phyloP scores from a whole-genome alignment of 768 basidiomycete species.

The Gymnopilus dilepis region DNA sequence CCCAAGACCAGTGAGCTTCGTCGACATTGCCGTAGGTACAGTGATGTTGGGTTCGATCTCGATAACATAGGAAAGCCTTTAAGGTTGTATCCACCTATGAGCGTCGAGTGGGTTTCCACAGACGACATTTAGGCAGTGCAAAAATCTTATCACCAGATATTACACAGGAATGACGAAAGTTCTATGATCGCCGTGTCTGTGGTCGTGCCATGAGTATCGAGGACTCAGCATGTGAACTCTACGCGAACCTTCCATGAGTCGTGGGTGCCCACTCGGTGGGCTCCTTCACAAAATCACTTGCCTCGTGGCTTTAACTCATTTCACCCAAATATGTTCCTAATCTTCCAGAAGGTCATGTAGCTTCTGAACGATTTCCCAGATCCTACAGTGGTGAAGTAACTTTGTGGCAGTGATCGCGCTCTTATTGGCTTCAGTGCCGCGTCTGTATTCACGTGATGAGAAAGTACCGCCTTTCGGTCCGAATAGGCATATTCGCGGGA shows the following conservation, averaged over 20 bases:
- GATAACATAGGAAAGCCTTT: no score
- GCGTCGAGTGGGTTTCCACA: neutral
- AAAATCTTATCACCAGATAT: neutral
- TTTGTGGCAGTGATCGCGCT: neutral
- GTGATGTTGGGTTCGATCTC: no score
- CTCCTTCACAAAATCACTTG: neutral
- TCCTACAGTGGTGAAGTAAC: neutral
- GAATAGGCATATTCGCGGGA: conserved; percentile 4
- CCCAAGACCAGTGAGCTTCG: no score
- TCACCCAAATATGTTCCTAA: neutral
- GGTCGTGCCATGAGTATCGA: neutral
- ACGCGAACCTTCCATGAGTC: neutral
- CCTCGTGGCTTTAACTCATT: neutral
- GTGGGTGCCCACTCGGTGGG: no score
- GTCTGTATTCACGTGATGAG: neutral
- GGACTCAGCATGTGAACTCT: neutral
- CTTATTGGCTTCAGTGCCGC: neutral
- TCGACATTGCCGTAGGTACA: no score
- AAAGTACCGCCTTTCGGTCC: conserved; percentile 1
- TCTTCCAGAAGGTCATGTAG: neutral
- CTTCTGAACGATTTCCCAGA: neutral
- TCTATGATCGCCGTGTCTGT: conserved; percentile 1
- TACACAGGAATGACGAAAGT: neutral
- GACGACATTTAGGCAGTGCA: neutral
- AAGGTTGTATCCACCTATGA: neutral